These are phyloP conservation scores for Chlorophyllum brunneum DNA, from an alignment of 768 basidiomycete species.

Conservation along the genomic window DNA sequence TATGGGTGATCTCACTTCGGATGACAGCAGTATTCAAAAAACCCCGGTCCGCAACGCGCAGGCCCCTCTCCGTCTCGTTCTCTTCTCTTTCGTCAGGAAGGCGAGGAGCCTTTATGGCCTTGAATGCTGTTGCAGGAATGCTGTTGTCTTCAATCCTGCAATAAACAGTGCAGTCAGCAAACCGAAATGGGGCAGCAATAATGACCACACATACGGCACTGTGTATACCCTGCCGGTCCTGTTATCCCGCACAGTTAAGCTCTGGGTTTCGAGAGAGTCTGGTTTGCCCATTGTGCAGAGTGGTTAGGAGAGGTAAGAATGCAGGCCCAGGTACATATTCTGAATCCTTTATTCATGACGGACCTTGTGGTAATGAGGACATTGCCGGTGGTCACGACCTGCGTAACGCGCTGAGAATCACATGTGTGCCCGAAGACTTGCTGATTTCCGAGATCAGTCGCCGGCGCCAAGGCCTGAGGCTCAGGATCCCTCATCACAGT, in stretches of 20 bases:
- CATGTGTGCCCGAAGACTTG: too few relatives aligned
- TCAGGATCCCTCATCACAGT: too few relatives aligned
- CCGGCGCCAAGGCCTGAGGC: too few relatives aligned
- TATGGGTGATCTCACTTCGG: conserved; percentile 80
- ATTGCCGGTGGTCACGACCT: too few relatives aligned
- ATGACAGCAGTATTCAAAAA: conserved; percentile 84
- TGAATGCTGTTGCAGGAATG: conserved; percentile 78
- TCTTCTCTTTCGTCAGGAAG: conserved; percentile 65
- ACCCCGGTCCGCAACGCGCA: conserved; percentile 76
- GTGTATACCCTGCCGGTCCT: conserved; percentile 77
- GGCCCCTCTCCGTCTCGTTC: conserved; percentile 79
- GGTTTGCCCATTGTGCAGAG: conserved; percentile 26
- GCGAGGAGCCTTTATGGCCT: conserved; percentile 58
- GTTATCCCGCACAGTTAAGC: conserved; percentile 74
- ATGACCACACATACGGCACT: conserved; percentile 54
- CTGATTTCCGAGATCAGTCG: too few relatives aligned
- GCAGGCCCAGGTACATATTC: too few relatives aligned
- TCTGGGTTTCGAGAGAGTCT: conserved; percentile 22
- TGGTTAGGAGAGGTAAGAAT: too few relatives aligned
- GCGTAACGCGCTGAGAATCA: too few relatives aligned
- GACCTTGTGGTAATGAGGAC: too few relatives aligned
- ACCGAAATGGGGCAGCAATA: background rate
- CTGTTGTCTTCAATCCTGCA: conserved; percentile 76
- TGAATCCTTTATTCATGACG: too few relatives aligned
- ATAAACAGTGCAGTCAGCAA: background rate